Evolutionary conservation across 192 early-diverging fungal genomes (phyloP).

Genomic region (Backusella tarrabulga): DNA sequence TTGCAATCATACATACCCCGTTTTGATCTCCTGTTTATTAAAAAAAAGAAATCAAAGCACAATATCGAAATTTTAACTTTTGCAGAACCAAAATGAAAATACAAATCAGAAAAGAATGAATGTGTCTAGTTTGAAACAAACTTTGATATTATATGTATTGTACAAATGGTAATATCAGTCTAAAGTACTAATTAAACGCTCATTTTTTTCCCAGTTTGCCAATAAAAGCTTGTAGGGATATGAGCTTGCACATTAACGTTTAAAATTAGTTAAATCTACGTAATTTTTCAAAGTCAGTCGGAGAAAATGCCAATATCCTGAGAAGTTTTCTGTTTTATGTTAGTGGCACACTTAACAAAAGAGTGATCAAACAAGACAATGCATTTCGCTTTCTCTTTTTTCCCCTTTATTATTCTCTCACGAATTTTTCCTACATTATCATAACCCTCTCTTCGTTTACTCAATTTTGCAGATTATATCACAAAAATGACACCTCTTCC

Average conservation of each 20-base stretch:
- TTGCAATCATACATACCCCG: neutral
- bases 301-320: neutral
- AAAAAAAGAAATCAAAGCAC: neutral
- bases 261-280: neutral
- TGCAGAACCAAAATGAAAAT: neutral
- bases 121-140: too few species aligned
- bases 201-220: neutral
- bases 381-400: neutral
- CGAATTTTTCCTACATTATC: neutral
- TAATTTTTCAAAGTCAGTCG: conserved; percentile 1
- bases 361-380: neutral
- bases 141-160: too few species aligned
- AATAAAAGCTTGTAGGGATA: neutral
- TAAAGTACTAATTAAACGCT: neutral
- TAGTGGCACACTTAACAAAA: neutral
- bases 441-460: neutral
- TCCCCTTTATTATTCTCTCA: neutral
- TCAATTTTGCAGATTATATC: neutral
- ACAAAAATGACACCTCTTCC: neutral
- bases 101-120: neutral
- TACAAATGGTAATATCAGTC: neutral
- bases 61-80: neutral
- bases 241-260: neutral
- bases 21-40: neutral
- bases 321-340: neutral